Evolutionary conservation across 805 yeast genomes (phyloP).

Genomic region (Saturnispora gosingensis): DNA sequence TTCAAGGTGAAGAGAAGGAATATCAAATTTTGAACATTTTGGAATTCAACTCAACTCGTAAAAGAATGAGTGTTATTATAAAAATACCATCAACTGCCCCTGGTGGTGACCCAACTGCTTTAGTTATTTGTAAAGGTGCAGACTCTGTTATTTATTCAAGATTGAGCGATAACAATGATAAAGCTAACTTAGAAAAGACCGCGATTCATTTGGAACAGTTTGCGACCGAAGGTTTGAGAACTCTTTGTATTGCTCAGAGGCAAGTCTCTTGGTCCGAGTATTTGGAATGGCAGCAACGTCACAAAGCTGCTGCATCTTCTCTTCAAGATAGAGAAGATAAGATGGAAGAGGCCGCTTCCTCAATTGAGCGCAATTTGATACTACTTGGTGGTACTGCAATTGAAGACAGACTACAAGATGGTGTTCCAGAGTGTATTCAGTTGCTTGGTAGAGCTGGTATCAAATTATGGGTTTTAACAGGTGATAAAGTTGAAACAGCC

Average conservation of each 20-base stretch:
- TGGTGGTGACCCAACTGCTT: constrained; percentile 45
- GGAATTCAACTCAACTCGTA: constrained; percentile 78
- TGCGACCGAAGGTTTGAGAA: constrained; percentile 79
- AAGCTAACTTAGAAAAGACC: constrained; percentile 43
- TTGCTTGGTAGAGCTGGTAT: constrained; percentile 67
- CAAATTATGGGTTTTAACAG: constrained; percentile 78
- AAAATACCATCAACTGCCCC: constrained; percentile 47
- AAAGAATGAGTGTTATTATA: constrained; percentile 78
- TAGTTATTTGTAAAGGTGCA: constrained; percentile 77
- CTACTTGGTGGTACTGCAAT: constrained; percentile 80
- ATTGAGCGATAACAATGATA: constrained; percentile 38
- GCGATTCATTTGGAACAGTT: constrained; percentile 67
- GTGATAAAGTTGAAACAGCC: constrained; percentile 86
- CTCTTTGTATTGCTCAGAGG: constrained; percentile 69
- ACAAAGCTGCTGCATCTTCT: constrained; percentile 58
- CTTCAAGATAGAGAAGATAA: constrained; percentile 52
- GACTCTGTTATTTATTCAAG: constrained; percentile 71
- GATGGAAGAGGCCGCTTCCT: constrained; percentile 68
- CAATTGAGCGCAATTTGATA: constrained; percentile 55
- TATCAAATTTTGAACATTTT: constrained; percentile 61
- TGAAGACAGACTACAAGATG: constrained; percentile 77
- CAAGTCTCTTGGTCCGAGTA: constrained; percentile 57
- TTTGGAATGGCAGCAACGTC: constrained; percentile 51
- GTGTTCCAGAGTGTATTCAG: constrained; percentile 76
- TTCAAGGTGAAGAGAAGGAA: constrained; percentile 63